Base-by-base conservation (phyloP, 1,284 basidiomycete genomes). In the Marasmius fiardii region DNA sequence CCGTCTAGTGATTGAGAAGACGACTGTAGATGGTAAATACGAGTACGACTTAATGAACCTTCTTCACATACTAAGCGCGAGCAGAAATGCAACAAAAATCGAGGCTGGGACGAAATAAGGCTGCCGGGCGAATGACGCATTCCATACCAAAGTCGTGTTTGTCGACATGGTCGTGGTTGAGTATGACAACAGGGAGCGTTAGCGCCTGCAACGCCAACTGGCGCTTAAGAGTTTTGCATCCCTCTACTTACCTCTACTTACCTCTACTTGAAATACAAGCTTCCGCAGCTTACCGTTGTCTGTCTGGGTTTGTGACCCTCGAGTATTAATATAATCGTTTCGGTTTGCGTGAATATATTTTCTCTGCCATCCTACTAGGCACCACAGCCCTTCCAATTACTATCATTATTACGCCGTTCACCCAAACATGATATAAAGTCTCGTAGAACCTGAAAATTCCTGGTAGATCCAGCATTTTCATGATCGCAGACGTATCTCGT, bases 1-100 rank as follows among this genome's bases (percentile, higher is more conserved):
- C 56, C 73, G 72, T 52, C 72, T 73, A 39, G 68, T 70, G 23
- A 80, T 68, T 31, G 80, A 61, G 18, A 80, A 45, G 14, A 76
- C 37, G 35, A 55, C 56, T 72, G 34, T n/a, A 28, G 39, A 23
- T 8, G 18, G 43, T 23, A 24, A 43, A 34, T 23, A 21, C 10
- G 23, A 21, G 4, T 18, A 41, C 11, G 34, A 8, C 11, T 31
- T 5, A 21, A 23, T 24, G 4, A 18, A 49, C 18, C 18, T 16
- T 10, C 26, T 49, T 24, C 16, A 60, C 60, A 39, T 54, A 61
- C 63, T 31, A 23, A 58, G 20, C 31, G 59, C 18, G 23, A 45
- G 48, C 16, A 58, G 16, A 12, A 61, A 11, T 26, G 59, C 59
- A 33, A 51, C 43, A 33, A 61, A 28, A 16, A 61, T 44, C 18